A percentile compares a stretch with the other conserved stretches of the same genome.
Evolutionary conservation across 78 protist species (phyloP).

Genomic region (slime mould (Dictyostelium discoideum)): DNA sequence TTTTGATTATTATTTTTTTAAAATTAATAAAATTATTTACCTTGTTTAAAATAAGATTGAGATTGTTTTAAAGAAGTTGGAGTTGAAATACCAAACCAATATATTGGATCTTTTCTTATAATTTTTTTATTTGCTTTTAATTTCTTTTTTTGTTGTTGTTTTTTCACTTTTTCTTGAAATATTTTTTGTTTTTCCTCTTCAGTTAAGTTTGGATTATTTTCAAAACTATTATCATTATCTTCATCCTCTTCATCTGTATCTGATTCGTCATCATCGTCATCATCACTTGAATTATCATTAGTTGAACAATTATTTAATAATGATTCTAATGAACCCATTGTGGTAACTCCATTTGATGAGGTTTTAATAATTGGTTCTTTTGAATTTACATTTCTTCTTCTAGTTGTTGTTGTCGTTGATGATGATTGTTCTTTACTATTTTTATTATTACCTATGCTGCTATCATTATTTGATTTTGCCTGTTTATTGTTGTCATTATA

Average conservation of each 20-base stretch:
- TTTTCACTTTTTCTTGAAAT: not conserved
- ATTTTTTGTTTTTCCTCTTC: not conserved
- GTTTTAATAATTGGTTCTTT: not conserved
- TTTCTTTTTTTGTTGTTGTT: conserved; percentile 24
- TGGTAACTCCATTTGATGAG: not conserved
- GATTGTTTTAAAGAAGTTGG: conserved; percentile 71
- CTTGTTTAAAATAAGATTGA: conserved; percentile 62
- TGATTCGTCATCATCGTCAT: not conserved
- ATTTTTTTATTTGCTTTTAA: conserved; percentile 22
- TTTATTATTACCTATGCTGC: not conserved
- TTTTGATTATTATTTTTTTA: not conserved
- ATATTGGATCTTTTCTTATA: conserved; percentile 50
- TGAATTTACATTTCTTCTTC: not conserved
- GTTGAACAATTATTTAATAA: not conserved
- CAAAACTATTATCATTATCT: not conserved
- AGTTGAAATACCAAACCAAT: conserved; percentile 68
- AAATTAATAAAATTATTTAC: not conserved
- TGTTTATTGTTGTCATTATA: not conserved
- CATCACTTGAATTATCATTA: not conserved
- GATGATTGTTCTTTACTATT: not conserved
- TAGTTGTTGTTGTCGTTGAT: conserved; percentile 27
- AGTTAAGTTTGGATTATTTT: not conserved
- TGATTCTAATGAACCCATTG: conserved; percentile 13
- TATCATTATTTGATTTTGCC: not conserved
- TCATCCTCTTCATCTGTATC: conserved; percentile 6